These are phyloP conservation scores for Aspergillus fischeri DNA, from an alignment of 2,329 filamentous ascomycete species.

Conservation along the genomic window DNA sequence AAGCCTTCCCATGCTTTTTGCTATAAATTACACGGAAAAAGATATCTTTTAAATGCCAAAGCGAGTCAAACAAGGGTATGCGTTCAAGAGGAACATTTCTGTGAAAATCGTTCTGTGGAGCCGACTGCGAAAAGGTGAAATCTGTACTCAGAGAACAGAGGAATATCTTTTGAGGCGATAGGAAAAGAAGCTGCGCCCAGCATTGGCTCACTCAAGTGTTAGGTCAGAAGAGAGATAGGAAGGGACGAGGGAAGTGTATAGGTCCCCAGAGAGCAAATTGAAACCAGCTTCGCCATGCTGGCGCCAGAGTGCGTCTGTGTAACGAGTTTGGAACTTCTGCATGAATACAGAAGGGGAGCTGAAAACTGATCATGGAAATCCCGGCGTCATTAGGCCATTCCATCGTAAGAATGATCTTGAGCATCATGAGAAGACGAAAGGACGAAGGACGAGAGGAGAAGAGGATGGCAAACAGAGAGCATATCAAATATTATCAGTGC, in stretches of 20 bases:
- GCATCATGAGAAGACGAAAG: neutral
- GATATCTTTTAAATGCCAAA: neutral
- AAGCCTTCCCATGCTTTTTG: conserved; percentile 34
- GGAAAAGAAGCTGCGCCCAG: neutral
- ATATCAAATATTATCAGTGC: neutral
- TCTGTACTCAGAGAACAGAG: neutral
- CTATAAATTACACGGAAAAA: conserved; percentile 28
- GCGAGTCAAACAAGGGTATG: neutral
- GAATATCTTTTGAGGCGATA: neutral
- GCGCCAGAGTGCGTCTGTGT: neutral
- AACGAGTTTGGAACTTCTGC: neutral
- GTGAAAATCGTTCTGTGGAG: conserved; percentile 1
- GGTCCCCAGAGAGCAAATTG: neutral
- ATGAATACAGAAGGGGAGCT: conserved; percentile 1
- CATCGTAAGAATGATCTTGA: conserved; percentile 5
- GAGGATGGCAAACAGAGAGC: neutral
- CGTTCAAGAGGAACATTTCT: neutral
- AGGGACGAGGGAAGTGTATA: neutral
- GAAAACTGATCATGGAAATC: neutral
- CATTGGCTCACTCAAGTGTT: neutral
- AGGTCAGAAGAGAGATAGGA: neutral
- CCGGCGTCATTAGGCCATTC: conserved; percentile 8
- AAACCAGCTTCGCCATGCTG: neutral
- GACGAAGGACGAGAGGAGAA: neutral
- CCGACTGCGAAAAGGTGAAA: neutral